Conservation (phyloP, 2,329 filamentous ascomycete genomes). For the Emmonsia crescens region DNA sequence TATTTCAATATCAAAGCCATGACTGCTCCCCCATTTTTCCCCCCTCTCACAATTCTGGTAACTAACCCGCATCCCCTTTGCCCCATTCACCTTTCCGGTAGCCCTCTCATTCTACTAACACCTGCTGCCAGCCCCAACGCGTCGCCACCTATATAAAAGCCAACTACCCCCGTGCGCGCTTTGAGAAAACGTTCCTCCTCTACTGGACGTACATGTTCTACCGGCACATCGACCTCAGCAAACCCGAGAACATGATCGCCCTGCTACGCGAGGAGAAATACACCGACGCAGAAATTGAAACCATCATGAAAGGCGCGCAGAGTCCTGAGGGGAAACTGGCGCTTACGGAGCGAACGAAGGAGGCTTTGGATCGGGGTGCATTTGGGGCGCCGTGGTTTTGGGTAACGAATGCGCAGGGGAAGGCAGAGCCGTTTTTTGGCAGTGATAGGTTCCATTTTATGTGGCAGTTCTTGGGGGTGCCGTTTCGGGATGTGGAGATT, state of each 20-base stretch:
- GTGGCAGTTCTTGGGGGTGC: conserved; percentile 13
- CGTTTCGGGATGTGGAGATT: conserved; percentile 12
- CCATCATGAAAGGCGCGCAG: conserved; percentile 44
- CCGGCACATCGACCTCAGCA: conserved; percentile 47
- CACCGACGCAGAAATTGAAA: conserved; percentile 39
- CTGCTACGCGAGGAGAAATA: conserved; percentile 37
- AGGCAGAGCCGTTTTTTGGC: conserved; percentile 16
- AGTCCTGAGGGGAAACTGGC: conserved; percentile 42
- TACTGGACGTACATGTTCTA: conserved; percentile 55
- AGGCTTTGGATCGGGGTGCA: conserved; percentile 54
- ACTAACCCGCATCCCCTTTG: conserved; percentile 26
- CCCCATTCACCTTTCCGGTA: too few species aligned
- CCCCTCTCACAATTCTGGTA: conserved; percentile 44
- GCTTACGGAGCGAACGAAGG: conserved; percentile 50
- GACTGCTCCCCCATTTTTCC: conserved; percentile 40
- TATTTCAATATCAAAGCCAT: conserved; percentile 40
- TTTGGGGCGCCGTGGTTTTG: conserved; percentile 71
- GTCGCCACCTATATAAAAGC: conserved; percentile 56
- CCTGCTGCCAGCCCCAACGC: conserved; percentile 46
- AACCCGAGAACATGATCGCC: conserved; percentile 42
- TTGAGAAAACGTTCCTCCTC: conserved; percentile 43
- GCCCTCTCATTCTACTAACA: too few species aligned
- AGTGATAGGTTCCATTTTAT: conserved; percentile 16
- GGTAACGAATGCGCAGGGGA: conserved; percentile 42
- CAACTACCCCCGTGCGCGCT: conserved; percentile 40